These are phyloP conservation scores for Stereocaulon alpinum DNA, from an alignment of 495 filamentous ascomycete genomes.

Conservation along the genomic window DNA sequence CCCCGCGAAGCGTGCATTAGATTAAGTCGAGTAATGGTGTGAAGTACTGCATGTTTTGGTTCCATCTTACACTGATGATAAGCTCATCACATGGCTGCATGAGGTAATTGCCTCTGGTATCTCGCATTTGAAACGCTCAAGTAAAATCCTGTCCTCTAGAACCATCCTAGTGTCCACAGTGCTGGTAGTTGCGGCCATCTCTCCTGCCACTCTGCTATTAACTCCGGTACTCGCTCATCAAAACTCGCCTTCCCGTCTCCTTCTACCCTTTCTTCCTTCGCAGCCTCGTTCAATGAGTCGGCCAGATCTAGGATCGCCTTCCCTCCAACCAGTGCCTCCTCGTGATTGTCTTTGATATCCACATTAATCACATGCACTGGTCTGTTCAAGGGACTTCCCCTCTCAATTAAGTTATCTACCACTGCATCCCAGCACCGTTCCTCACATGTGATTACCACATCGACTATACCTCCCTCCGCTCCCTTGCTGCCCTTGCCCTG, in stretches of 20 bases:
- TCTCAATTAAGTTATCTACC: slow-evolving; percentile 79
- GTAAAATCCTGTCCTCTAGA: slow-evolving; percentile 39
- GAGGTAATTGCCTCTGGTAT: slow-evolving; percentile 1
- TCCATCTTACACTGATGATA: background rate
- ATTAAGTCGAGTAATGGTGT: background rate
- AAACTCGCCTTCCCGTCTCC: slow-evolving; percentile 63
- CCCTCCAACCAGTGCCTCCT: slow-evolving; percentile 86
- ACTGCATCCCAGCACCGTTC: slow-evolving; percentile 99
- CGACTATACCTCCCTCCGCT: slow-evolving; percentile 81
- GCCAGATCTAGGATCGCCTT: slow-evolving; percentile 89
- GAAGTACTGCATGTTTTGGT: background rate
- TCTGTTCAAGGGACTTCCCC: slow-evolving; percentile 72
- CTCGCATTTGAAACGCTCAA: background rate
- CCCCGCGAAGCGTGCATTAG: background rate
- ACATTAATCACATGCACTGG: slow-evolving; percentile 97
- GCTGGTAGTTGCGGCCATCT: slow-evolving; percentile 84
- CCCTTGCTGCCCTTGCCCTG: slow-evolving; percentile 64
- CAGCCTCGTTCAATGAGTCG: slow-evolving; percentile 72
- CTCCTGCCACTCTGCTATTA: slow-evolving; percentile 93
- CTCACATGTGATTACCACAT: slow-evolving; percentile 95
- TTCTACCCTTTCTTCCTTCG: slow-evolving; percentile 60
- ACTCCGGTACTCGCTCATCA: slow-evolving; percentile 87
- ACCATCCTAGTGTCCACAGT: slow-evolving; percentile 92
- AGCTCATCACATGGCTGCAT: background rate
- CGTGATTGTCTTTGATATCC: slow-evolving; percentile 97